Evolutionary conservation across 768 basidiomycete species (phyloP).

Genomic region (Tricholoma furcatifolium): DNA sequence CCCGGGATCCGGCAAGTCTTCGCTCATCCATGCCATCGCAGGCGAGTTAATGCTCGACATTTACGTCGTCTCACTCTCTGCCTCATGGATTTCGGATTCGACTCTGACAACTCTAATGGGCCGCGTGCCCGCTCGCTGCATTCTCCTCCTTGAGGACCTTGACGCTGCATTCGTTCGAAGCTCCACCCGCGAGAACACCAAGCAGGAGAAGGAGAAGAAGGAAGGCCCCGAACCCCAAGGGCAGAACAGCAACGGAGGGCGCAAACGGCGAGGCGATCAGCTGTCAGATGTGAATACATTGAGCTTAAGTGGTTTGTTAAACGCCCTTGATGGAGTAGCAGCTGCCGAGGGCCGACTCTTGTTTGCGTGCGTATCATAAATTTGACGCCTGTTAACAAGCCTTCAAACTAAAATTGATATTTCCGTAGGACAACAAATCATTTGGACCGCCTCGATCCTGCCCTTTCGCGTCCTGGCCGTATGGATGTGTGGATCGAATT

Average conservation of each 20-base stretch:
- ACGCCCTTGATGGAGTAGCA: conserved; percentile 84
- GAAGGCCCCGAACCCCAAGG: conserved; percentile 24
- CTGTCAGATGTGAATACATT: conserved; percentile 80
- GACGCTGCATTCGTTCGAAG: conserved; percentile 87
- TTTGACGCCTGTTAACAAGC: conserved; percentile 21
- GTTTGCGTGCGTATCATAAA: conserved; percentile 75
- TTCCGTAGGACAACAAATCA: conserved; percentile 78
- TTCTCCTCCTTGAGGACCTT: conserved; percentile 87
- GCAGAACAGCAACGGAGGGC: conserved; percentile 17
- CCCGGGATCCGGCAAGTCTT: conserved; percentile 85
- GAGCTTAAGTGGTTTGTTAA: conserved; percentile 77
- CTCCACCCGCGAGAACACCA: conserved; percentile 58
- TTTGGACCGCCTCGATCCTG: conserved; percentile 86
- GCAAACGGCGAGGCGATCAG: conserved; percentile 46
- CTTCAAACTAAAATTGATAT: neutral
- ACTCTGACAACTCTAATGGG: conserved; percentile 86
- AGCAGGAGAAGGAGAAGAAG: conserved; percentile 32
- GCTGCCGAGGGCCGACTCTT: conserved; percentile 86
- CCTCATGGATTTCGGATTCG: conserved; percentile 86
- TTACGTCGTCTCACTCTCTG: conserved; percentile 84
- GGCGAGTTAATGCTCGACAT: conserved; percentile 90
- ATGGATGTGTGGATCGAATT: conserved; percentile 95
- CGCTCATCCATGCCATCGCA: conserved; percentile 83
- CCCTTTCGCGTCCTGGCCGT: conserved; percentile 86
- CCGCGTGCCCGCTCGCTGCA: conserved; percentile 79